phyloP scores from a whole-genome alignment of 2,329 filamentous ascomycete species.

The Fusarium sp. region DNA sequence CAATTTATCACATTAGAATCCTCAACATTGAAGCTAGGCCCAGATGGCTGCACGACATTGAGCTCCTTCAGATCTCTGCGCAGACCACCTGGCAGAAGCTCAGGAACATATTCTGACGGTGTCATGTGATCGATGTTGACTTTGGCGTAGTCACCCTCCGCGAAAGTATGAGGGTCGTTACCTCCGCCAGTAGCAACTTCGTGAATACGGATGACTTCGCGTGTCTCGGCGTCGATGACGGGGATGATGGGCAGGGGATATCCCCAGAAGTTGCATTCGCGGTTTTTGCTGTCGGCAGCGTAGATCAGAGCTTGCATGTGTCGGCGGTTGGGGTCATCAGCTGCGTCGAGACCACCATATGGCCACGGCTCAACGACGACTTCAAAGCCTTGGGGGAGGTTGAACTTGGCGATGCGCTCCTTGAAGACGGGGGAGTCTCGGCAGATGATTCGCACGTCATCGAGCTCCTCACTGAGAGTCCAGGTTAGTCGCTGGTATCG shows the following conservation, averaged over 20 bases:
- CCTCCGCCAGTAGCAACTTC: conserved; percentile 48
- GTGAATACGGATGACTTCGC: conserved; percentile 48
- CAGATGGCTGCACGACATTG: conserved; percentile 54
- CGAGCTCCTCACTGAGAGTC: no score
- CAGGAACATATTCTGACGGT: conserved; percentile 53
- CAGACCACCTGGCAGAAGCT: conserved; percentile 52
- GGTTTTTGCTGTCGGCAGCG: conserved; percentile 44
- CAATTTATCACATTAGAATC: conserved; percentile 59
- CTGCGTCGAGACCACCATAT: conserved; percentile 43
- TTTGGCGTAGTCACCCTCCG: neutral
- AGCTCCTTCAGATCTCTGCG: conserved; percentile 67
- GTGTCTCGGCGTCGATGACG: conserved; percentile 48
- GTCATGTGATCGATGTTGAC: conserved; percentile 23
- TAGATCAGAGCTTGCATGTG: conserved; percentile 49
- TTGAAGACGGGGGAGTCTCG: neutral
- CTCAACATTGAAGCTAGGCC: conserved; percentile 53
- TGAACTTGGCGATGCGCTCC: conserved; percentile 19
- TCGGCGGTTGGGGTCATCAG: conserved; percentile 42
- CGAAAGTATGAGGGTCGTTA: conserved; percentile 33
- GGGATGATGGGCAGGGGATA: conserved; percentile 62
- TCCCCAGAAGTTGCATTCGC: conserved; percentile 65
- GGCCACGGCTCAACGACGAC: conserved; percentile 49
- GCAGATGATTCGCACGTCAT: neutral
- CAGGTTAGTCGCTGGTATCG: no score
- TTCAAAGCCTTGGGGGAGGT: conserved; percentile 44